Base-by-base conservation (phyloP, 2,329 filamentous ascomycete genomes). In the Talaromyces sp. region DNA sequence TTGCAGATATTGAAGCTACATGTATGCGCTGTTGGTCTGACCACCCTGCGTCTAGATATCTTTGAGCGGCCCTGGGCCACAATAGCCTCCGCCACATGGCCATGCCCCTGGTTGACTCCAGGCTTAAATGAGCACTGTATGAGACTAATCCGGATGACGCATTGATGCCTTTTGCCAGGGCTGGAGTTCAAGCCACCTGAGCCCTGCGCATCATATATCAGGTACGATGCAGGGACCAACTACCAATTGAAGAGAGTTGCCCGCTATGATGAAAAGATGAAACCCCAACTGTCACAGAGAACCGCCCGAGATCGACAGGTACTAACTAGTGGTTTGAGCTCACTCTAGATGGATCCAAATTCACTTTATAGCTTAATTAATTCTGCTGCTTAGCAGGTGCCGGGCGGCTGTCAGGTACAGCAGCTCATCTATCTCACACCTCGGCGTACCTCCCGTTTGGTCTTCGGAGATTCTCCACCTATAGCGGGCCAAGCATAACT, bases 401-500 rank as follows among this genome's bases (percentile, higher is more conserved):
- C 45, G 42, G 37, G 47, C 56, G 52, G 30, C 45, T 57, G 60
- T 43, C 45, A 41, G 24, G 51, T 52, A 49, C 37, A 50, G 41
- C 49, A 22, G 41, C 58, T 67, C 65, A 70, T 70, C 51, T 68
- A 69, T 64, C 57, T 62, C 63, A 56, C 52, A 70, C 67, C 56
- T 52, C 50, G 37, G 60, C 43, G 46, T 37, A 48, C 27, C 52
- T 33, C 55, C 58, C 55, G 63, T 60, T 55, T 52, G 46, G 53
- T 57, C 49, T 20, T 35, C 14, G 11, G 19, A 45, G 43, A 60
- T 62, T 67, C 57, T 63, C 64, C 58, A 60, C 61, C 63, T 59
- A 61, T 66, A 52, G 48, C 56, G 49, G 49, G 39, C 29, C 43
- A 13, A 16, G 24, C 27, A 41, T 30, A 32, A n/a, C 11, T 39